Evolutionary conservation across 2,329 filamentous ascomycete genomes (phyloP), one percentile per base, ranked within the genome.

Genomic region (Fusarium cicatricum): DNA sequence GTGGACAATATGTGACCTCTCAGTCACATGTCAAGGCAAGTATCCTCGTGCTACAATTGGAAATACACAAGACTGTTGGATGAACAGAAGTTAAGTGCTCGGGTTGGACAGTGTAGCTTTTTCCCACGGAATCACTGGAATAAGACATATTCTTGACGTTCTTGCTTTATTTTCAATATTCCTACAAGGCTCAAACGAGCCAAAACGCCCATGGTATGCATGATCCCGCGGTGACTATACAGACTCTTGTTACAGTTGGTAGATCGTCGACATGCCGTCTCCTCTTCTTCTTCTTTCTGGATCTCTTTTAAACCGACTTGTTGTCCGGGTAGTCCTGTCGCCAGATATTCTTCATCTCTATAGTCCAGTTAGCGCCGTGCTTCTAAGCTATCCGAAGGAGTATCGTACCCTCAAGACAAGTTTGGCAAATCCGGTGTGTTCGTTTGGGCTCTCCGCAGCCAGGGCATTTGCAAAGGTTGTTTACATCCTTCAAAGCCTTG

Each of bases 401-500:
- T 28, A 31, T 37, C 37, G 28, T 83, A 96, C 93, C 90, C 74
- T 85, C 81, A 58, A 96, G 88, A 75, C 95, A 99, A 70, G 90
- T 87, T 16, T 92, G 88, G 75, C 95, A 99, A 63, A 99, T 75
- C 31, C 92, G 80, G 79, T 99, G 95, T 70, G 92, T 89, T 72
- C 92, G 88, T 82, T 99, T 99, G 21, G 87, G 79, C 72, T 90
- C 85, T 42, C 95, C 96, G 70, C 95, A 99, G 12, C 88, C 91
- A 1, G 94, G 90, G 73, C 95, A 99, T 71, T 87, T 91, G 79
- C 92, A 96, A 66, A 99, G 78, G 48, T 86, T 85, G 61, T 90
- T 95, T 53, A 96, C 87, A 73, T 99, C 95, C 78, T 97, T 91
- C 67, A 99, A 77, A 38, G 88, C 94, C 79, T 99, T 99, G 71